Evolutionary conservation across 768 basidiomycete species (phyloP).

Genomic region (Collybia mongolica): DNA sequence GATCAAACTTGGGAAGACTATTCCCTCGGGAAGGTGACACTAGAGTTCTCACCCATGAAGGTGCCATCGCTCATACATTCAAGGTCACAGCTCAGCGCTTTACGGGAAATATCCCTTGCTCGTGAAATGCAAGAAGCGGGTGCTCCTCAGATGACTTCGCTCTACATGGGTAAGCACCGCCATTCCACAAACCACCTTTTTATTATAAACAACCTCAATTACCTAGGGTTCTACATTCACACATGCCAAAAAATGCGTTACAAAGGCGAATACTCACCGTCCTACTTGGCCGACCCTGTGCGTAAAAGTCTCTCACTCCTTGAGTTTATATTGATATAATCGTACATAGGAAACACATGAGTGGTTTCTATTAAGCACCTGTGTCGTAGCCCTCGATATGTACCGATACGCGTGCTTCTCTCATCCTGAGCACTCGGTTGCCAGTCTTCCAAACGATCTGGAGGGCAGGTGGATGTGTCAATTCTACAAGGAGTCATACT

Average conservation of each 20-base stretch:
- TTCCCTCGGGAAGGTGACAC: slow-evolving; percentile 73
- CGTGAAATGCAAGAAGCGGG: slow-evolving; percentile 76
- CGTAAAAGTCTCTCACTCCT: slow-evolving; percentile 13
- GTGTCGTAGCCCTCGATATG: slow-evolving; percentile 59
- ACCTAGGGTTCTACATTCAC: slow-evolving; percentile 86
- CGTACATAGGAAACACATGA: slow-evolving; percentile 64
- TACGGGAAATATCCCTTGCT: slow-evolving; percentile 77
- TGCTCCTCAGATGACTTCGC: slow-evolving; percentile 52
- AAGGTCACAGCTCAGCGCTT: slow-evolving; percentile 68
- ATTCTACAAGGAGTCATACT: neutral
- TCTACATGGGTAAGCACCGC: slow-evolving; percentile 80
- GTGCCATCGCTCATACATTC: neutral
- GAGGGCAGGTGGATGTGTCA: slow-evolving; percentile 8
- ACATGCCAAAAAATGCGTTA: slow-evolving; percentile 95
- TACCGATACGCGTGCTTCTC: slow-evolving; percentile 72
- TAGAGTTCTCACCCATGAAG: neutral
- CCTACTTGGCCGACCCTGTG: slow-evolving; percentile 86
- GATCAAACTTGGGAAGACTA: slow-evolving; percentile 65
- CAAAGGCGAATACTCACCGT: slow-evolving; percentile 91
- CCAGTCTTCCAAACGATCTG: slow-evolving; percentile 23
- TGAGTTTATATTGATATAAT: neutral
- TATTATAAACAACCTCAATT: neutral
- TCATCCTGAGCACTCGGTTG: slow-evolving; percentile 53
- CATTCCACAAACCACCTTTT: neutral
- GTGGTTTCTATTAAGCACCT: slow-evolving; percentile 70